These are phyloP conservation scores for Pichia sp. DNA, from an alignment of 1,139 yeast genomes.

Conservation along the genomic window DNA sequence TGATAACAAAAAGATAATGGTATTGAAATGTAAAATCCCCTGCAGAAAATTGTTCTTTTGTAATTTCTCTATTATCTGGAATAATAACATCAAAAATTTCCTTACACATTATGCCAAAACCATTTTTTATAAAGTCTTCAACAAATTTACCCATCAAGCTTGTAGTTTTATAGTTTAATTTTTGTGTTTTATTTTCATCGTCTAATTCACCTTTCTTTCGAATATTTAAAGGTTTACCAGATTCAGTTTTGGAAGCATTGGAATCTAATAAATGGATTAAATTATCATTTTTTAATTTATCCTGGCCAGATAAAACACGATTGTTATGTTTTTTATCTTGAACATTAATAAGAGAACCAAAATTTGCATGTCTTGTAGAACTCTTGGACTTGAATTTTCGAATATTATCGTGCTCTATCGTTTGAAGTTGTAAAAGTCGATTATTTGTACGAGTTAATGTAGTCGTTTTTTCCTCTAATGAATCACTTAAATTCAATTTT, in stretches of 20 bases:
- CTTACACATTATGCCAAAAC: constrained; percentile 62
- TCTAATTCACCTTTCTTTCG: background rate
- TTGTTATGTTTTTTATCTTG: constrained; percentile 47
- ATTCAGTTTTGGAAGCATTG: constrained; percentile 28
- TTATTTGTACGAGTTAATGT: constrained; percentile 2
- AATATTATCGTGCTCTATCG: constrained; percentile 45
- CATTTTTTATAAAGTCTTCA: constrained; percentile 60
- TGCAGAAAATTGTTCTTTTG: constrained; percentile 17
- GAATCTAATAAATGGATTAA: constrained; percentile 39
- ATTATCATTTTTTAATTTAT: constrained; percentile 19
- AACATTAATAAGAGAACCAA: constrained; percentile 79
- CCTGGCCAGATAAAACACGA: constrained; percentile 73
- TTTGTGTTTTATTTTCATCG: background rate
- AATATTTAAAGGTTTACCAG: constrained; percentile 3
- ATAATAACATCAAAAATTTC: constrained; percentile 23
- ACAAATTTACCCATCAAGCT: constrained; percentile 40
- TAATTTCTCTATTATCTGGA: background rate
- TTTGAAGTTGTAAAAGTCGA: constrained; percentile 2
- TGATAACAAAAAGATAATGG: constrained; percentile 53
- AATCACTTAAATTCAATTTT: constrained; percentile 5
- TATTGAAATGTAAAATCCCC: constrained; percentile 26
- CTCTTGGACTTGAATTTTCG: constrained; percentile 46
- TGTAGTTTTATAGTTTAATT: constrained; percentile 2
- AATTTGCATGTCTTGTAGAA: constrained; percentile 80
- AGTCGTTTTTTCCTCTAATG: background rate